phyloP scores from a whole-genome alignment of 1,139 yeast species.

The Magnusiomyces suaveolens region DNA sequence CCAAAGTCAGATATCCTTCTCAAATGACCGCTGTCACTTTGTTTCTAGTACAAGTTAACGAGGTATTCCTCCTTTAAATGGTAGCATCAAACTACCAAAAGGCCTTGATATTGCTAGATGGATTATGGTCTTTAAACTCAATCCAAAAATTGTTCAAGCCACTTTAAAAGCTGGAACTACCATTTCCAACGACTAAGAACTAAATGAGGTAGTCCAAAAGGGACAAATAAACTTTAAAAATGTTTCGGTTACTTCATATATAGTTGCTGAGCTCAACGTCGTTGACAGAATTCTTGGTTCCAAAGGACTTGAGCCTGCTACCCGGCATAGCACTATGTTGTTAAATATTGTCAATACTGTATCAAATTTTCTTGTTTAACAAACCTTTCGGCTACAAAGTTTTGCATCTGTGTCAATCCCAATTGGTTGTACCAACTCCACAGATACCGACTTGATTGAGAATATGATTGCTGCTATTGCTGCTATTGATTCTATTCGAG shows the following conservation, averaged over 20 bases:
- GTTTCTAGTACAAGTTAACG: slow-evolving; percentile 64
- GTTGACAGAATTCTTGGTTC: slow-evolving; percentile 81
- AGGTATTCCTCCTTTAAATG: slow-evolving; percentile 68
- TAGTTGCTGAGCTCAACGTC: slow-evolving; percentile 48
- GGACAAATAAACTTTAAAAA: slow-evolving; percentile 63
- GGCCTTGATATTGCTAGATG: slow-evolving; percentile 54
- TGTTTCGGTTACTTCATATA: slow-evolving; percentile 79
- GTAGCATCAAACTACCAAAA: slow-evolving; percentile 64
- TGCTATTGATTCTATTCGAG: slow-evolving; percentile 45
- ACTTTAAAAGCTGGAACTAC: slow-evolving; percentile 53
- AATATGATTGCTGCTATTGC: slow-evolving; percentile 64
- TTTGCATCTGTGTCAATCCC: slow-evolving; percentile 46
- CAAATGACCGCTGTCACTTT: slow-evolving; percentile 59
- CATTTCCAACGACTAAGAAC: slow-evolving; percentile 61
- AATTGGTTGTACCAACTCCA: slow-evolving; percentile 56
- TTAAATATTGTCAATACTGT: slow-evolving; percentile 51
- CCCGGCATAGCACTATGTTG: slow-evolving; percentile 78
- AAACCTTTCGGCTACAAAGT: slow-evolving; percentile 60
- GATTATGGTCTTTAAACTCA: slow-evolving; percentile 59
- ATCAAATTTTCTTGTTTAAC: slow-evolving; percentile 50
- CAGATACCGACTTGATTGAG: slow-evolving; percentile 63
- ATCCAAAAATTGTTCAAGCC: slow-evolving; percentile 42
- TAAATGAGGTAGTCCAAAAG: slow-evolving; percentile 51
- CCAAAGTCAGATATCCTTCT: slow-evolving; percentile 77
- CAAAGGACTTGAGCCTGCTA: slow-evolving; percentile 78